Percentiles rank a stretch among this genome's conserved stretches.
Evolutionary conservation across 345 rosid species (phyloP).

Genomic region (Brassica incana): DNA sequence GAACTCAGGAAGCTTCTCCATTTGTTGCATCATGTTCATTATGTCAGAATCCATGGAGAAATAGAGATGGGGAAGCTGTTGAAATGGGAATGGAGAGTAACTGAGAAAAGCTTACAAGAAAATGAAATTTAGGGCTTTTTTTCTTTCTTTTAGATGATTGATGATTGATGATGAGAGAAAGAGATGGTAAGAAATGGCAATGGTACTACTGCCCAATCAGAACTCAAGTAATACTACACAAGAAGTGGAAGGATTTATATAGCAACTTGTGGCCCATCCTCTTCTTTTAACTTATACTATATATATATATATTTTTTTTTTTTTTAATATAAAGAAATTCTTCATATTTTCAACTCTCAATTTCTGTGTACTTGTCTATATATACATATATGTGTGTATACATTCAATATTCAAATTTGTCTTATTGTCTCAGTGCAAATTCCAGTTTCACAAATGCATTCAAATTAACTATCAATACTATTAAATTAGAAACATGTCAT

Average conservation of each 20-base stretch:
- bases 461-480: neutral
- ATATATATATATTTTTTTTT: neutral
- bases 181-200: slow-evolving; percentile 30
- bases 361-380: slow-evolving; percentile 6
- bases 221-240: slow-evolving; percentile 39
- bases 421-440: slow-evolving; percentile 19
- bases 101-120: slow-evolving; percentile 17
- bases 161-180: slow-evolving; percentile 35
- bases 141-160: slow-evolving; percentile 25
- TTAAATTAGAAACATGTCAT: no score
- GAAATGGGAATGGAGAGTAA: slow-evolving; percentile 33
- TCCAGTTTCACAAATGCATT: slow-evolving; percentile 28
- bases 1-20: slow-evolving; percentile 67
- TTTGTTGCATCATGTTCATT: slow-evolving; percentile 66
- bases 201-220: slow-evolving; percentile 38
- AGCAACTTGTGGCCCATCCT: slow-evolving; percentile 49
- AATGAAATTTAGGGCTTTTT: slow-evolving; percentile 15
- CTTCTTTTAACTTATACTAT: slow-evolving; percentile 22
- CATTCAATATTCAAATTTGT: slow-evolving; percentile 16
- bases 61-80: slow-evolving; percentile 32
- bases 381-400: neutral
- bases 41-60: slow-evolving; percentile 41
- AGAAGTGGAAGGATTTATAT: slow-evolving; percentile 42
- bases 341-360: slow-evolving; percentile 19
- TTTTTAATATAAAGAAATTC: slow-evolving; percentile 9